phyloP scores from a whole-genome alignment of 2,329 filamentous ascomycete genomes.

The Neodidymelliopsis sp. region DNA sequence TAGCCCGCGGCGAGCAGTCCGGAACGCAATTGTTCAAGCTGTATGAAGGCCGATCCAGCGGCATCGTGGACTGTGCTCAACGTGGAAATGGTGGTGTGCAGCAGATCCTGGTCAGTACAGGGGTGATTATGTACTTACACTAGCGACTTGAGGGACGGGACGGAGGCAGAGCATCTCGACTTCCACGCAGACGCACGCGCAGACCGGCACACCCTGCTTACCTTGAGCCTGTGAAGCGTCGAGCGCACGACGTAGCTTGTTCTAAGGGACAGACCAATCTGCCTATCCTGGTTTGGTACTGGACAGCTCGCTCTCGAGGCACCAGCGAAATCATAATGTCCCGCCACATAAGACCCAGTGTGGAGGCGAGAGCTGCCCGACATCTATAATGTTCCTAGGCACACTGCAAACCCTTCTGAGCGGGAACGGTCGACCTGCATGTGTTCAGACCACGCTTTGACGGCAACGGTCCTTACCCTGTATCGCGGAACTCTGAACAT shows the following conservation, averaged over 20 bases:
- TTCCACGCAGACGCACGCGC: slow-evolving; percentile 31
- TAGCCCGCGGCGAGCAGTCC: slow-evolving; percentile 42
- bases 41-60: slow-evolving; percentile 46
- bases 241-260: slow-evolving; percentile 47
- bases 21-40: slow-evolving; percentile 45
- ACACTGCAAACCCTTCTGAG: slow-evolving; percentile 40
- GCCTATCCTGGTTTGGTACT: slow-evolving; percentile 44
- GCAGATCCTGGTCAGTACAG: slow-evolving; percentile 28
- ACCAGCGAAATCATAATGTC: slow-evolving; percentile 42
- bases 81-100: slow-evolving; percentile 45
- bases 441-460: slow-evolving; percentile 35
- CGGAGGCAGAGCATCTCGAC: slow-evolving; percentile 31
- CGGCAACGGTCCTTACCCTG: slow-evolving; percentile 39
- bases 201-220: slow-evolving; percentile 33
- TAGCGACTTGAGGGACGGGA: slow-evolving; percentile 37
- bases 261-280: slow-evolving; percentile 40
- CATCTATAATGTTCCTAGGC: slow-evolving; percentile 49
- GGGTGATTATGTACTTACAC: slow-evolving; percentile 35
- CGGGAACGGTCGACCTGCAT: slow-evolving; percentile 43
- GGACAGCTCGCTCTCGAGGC: slow-evolving; percentile 44
- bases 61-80: slow-evolving; percentile 46
- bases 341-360: slow-evolving; percentile 41
- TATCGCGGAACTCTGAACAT: slow-evolving; percentile 29
- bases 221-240: slow-evolving; percentile 48
- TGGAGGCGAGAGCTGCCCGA: slow-evolving; percentile 41